Evolutionary conservation across 768 basidiomycete genomes (phyloP).

Genomic region (Russula brevipes): DNA sequence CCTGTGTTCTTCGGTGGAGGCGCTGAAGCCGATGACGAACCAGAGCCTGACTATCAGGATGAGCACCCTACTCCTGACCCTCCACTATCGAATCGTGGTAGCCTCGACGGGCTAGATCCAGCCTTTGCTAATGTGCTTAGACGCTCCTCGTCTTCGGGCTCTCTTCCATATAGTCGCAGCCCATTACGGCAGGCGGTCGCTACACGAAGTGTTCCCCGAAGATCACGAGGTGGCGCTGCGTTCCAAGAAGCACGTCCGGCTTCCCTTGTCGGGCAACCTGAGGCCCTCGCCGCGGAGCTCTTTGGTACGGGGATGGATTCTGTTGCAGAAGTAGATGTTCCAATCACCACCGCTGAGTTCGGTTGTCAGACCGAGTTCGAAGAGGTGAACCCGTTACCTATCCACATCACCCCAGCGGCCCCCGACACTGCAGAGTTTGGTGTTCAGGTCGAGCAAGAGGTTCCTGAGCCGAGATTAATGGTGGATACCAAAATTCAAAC

Average conservation of each 20-base stretch:
- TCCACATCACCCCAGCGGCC: constrained; percentile 29
- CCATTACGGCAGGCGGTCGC: constrained; percentile 59
- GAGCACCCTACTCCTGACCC: constrained; percentile 37
- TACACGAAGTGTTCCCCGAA: constrained; percentile 46
- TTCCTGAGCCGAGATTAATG: constrained; percentile 8
- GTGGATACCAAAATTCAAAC: constrained; percentile 34
- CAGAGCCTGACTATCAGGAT: constrained; percentile 28
- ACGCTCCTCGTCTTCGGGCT: constrained; percentile 42
- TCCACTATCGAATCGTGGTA: constrained; percentile 54
- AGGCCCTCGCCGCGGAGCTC: constrained; percentile 61
- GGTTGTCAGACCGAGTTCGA: constrained; percentile 62
- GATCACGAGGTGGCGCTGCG: constrained; percentile 60
- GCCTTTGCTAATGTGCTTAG: constrained; percentile 74
- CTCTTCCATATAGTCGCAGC: constrained; percentile 45
- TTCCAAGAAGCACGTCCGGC: constrained; percentile 66
- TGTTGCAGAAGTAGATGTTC: constrained; percentile 34
- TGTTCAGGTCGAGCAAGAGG: constrained; percentile 32
- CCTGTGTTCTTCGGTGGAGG: constrained; percentile 21
- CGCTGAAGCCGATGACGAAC: constrained; percentile 32
- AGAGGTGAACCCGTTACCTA: constrained; percentile 31
- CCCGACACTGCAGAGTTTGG: constrained; percentile 32
- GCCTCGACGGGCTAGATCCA: constrained; percentile 85
- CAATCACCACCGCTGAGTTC: constrained; percentile 50
- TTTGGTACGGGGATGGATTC: constrained; percentile 47
- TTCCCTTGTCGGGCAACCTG: constrained; percentile 66